Evolutionary conservation across 345 rosid species (phyloP).

Genomic region (Boechera retrofracta): DNA sequence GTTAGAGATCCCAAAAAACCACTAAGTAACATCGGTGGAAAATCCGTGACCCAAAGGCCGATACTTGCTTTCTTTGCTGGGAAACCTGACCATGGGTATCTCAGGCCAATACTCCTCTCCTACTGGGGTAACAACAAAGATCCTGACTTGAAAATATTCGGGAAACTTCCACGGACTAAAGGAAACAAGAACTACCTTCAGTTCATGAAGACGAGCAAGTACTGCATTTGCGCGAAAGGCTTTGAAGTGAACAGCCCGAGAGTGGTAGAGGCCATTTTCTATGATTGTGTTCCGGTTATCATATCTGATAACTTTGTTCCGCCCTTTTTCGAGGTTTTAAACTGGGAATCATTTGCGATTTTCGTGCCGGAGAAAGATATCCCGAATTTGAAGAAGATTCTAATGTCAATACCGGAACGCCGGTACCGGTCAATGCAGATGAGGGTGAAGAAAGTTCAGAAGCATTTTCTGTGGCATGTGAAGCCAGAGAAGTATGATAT

Average conservation of each 20-base stretch:
- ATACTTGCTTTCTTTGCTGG: constrained; percentile 93
- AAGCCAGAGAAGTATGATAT: constrained; percentile 79
- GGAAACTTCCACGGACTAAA: constrained; percentile 60
- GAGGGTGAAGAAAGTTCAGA: constrained; percentile 81
- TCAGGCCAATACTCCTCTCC: constrained; percentile 74
- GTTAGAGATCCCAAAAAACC: constrained; percentile 62
- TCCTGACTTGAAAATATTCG: constrained; percentile 82
- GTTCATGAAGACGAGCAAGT: constrained; percentile 91
- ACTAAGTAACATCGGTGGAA: constrained; percentile 69
- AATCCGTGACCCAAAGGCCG: constrained; percentile 62
- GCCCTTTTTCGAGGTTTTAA: constrained; percentile 78
- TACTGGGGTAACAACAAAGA: constrained; percentile 84
- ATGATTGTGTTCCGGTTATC: constrained; percentile 86
- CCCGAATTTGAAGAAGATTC: constrained; percentile 79
- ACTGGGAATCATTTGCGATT: constrained; percentile 90
- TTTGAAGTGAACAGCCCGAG: constrained; percentile 91
- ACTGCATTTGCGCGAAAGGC: constrained; percentile 91
- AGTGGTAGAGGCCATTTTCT: constrained; percentile 92
- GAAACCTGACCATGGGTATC: constrained; percentile 71
- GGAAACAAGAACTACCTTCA: constrained; percentile 69
- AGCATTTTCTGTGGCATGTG: constrained; percentile 92
- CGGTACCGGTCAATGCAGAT: constrained; percentile 67
- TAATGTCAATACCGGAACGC: constrained; percentile 64
- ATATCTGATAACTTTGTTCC: constrained; percentile 92
- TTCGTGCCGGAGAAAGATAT: constrained; percentile 85